Base-by-base conservation (phyloP, 2,329 filamentous ascomycete genomes). In the Neonectria coccinea region DNA sequence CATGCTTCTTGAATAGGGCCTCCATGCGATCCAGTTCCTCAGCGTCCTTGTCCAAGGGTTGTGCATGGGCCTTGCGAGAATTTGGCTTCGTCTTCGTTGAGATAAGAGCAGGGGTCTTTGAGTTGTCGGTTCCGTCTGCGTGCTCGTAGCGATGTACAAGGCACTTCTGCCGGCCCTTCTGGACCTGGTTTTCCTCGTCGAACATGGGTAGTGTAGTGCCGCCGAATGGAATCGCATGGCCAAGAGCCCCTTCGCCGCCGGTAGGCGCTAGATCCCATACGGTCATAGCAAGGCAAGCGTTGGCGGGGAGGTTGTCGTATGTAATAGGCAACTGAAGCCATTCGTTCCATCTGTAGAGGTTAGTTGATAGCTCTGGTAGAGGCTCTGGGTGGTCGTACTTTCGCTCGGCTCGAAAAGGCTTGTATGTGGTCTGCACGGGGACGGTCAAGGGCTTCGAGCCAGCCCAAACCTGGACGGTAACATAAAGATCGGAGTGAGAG, bases 361-460 rank as follows among this genome's bases (percentile, higher is more conserved):
- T 55, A 25, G 60, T 73, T 51, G 72, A 57, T 18, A n/a, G 48
- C n/a, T 36, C 42, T 25, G 33, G 6, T 25, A 36, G 42, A 39
- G 12, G 14, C 20, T n/a, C 3, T 18, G 51, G 33, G n/a, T n/a
- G 42, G 25, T 53, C 77, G 56, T 70, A 90, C 84, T 83, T 88
- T 80, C 89, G 82, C 74, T 91, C 89, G 39, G 86, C 87, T 76
- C 94, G 93, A 77, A 99, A 98, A 8, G 93, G 83, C 76, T 94
- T 97, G 81, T 98, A 98, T 25, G 93, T 88, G 3, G 96, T 99
- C 78, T 98, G 95, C 11, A 97, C 87, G 0, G 94, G 92, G 1
- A 98, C 92, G 0, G 94, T 97, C 70, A 99, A 82, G 39, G 95
- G 94, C 78, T 99, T 99, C 29, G 94, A 97, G 74, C 97, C 94